phyloP scores from a whole-genome alignment of 768 basidiomycete genomes.

The Boletus tomentosulus region DNA sequence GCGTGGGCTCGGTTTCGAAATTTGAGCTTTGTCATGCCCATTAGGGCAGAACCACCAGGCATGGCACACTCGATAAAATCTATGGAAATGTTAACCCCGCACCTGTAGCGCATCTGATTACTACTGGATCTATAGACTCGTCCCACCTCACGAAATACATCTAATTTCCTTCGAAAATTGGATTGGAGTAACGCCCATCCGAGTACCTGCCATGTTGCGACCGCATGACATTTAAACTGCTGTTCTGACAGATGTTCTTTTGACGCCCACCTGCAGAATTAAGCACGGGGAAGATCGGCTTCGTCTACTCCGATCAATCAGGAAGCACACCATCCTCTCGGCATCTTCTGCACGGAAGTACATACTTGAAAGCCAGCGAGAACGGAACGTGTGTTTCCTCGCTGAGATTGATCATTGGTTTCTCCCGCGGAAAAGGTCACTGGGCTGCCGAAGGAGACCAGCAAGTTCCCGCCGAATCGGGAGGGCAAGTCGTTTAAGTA shows the following conservation, averaged over 20 bases:
- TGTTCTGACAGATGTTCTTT: neutral
- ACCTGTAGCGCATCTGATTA: neutral
- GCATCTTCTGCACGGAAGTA: neutral
- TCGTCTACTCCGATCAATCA: neutral
- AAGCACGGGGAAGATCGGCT: neutral
- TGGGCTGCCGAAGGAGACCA: neutral
- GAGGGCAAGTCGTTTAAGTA: constrained; percentile 1
- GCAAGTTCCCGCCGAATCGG: neutral
- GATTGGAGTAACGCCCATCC: too few species aligned
- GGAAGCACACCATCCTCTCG: neutral
- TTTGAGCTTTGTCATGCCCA: constrained; percentile 34
- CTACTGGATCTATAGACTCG: constrained; percentile 3
- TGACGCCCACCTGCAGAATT: neutral
- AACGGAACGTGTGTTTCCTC: neutral
- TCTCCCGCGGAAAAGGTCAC: neutral
- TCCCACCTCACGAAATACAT: constrained; percentile 3
- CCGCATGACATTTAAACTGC: neutral
- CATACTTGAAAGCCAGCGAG: neutral
- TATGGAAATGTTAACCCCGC: neutral
- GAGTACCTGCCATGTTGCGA: neutral
- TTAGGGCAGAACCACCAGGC: neutral
- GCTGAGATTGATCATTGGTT: neutral
- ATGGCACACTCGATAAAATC: neutral
- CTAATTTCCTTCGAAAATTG: neutral
- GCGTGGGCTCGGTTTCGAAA: constrained; percentile 84